Percentiles rank a stretch among this genome's conserved stretches.
phyloP scores from a whole-genome alignment of 306 rosid species.

The Phaseolus lunatus region DNA sequence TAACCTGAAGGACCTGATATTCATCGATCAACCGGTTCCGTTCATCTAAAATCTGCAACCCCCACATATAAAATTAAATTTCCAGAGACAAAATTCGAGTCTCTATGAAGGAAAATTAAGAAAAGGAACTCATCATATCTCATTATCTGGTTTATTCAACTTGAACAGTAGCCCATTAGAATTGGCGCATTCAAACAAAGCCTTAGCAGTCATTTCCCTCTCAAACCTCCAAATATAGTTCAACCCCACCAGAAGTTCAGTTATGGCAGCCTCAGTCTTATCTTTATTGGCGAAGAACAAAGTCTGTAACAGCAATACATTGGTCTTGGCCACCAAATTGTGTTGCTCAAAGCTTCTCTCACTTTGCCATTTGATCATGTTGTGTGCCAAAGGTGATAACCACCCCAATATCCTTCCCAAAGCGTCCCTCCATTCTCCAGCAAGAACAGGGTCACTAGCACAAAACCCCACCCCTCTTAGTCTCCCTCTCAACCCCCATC shows the following conservation, averaged over 20 bases:
- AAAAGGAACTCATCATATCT: neutral
- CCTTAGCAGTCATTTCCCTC: constrained; percentile 96
- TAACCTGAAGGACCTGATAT: constrained; percentile 45
- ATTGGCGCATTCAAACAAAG: constrained; percentile 75
- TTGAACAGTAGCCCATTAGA: constrained; percentile 59
- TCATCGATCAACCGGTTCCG: constrained; percentile 31
- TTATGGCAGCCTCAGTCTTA: constrained; percentile 92
- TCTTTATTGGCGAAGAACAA: constrained; percentile 87
- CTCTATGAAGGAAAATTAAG: neutral
- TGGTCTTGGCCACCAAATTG: constrained; percentile 76
- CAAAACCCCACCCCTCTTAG: constrained; percentile 82
- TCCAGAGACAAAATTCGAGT: constrained; percentile 40
- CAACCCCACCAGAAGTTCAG: constrained; percentile 91
- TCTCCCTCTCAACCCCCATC: constrained; percentile 61
- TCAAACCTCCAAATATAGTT: constrained; percentile 98
- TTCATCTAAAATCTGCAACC: constrained; percentile 54
- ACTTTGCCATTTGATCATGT: constrained; percentile 97
- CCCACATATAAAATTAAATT: constrained; percentile 19
- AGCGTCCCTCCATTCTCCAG: constrained; percentile 90
- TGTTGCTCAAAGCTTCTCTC: constrained; percentile 96
- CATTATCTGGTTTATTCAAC: constrained; percentile 48
- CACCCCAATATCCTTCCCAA: constrained; percentile 80
- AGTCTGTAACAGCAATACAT: constrained; percentile 85
- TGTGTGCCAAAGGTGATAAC: constrained; percentile 94
- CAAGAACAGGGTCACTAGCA: constrained; percentile 79